phyloP scores from a whole-genome alignment of 1,284 basidiomycete genomes.

The Inonotus obliquus region DNA sequence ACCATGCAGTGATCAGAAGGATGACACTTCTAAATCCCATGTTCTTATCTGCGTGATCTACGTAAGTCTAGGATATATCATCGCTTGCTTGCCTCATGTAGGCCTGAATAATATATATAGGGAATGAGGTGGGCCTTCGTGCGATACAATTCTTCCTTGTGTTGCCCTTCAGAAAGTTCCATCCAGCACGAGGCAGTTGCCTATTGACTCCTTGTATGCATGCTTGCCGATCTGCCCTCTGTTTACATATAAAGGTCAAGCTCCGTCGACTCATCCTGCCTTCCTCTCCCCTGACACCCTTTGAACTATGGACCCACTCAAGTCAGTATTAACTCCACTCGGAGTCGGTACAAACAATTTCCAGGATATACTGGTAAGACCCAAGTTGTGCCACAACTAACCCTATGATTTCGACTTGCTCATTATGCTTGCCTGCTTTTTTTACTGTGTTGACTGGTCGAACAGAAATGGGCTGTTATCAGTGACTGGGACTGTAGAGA shows the following conservation, averaged over 20 bases:
- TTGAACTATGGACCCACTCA: constrained; percentile 54
- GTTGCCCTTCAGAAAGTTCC: not conserved
- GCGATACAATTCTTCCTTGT: not conserved
- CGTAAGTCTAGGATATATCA: not conserved
- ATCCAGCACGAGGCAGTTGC: constrained; percentile 15
- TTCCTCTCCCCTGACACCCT: constrained; percentile 1
- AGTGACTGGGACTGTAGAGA: constrained; percentile 77
- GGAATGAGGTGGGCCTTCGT: not conserved
- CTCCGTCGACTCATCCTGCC: constrained; percentile 2
- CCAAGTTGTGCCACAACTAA: not conserved
- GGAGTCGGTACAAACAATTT: constrained; percentile 51
- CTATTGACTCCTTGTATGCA: not conserved
- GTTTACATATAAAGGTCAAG: constrained; percentile 15
- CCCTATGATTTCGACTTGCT: not conserved
- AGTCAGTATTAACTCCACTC: constrained; percentile 55
- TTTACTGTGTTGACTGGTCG: not conserved
- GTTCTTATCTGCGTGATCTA: constrained; percentile 1
- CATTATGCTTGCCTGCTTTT: not conserved
- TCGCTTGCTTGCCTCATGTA: not conserved
- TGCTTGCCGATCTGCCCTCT: not conserved
- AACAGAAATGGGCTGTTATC: constrained; percentile 72
- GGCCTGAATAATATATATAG: not conserved
- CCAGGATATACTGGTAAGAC: constrained; percentile 58
- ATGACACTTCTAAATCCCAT: not conserved
- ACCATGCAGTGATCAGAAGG: not conserved